These are phyloP conservation scores for Jaapia argillacea DNA, from an alignment of 768 basidiomycete species.

Conservation along the genomic window DNA sequence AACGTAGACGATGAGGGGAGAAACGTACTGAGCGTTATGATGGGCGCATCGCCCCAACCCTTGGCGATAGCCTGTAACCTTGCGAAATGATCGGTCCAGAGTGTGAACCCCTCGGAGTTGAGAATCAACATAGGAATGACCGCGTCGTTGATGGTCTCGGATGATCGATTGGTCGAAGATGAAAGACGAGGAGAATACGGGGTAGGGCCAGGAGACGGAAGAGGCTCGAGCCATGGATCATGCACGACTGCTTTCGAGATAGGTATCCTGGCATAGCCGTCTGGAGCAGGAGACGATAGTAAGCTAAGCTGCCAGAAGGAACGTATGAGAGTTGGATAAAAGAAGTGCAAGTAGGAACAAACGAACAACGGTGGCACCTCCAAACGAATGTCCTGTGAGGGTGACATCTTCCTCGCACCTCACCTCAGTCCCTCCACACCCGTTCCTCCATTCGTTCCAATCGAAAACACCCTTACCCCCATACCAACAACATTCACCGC, in stretches of 20 bases:
- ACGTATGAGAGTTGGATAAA: slow-evolving; percentile 29
- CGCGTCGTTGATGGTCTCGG: too few species aligned
- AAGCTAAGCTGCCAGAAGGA: slow-evolving; percentile 20
- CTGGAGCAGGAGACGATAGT: neutral
- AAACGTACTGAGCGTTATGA: neutral
- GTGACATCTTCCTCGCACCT: slow-evolving; percentile 23
- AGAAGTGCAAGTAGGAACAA: slow-evolving; percentile 28
- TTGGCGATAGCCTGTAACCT: slow-evolving; percentile 42
- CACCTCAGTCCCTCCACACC: neutral
- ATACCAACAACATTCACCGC: neutral
- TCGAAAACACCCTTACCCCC: neutral
- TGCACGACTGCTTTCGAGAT: slow-evolving; percentile 50
- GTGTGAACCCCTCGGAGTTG: slow-evolving; percentile 68
- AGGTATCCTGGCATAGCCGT: slow-evolving; percentile 26
- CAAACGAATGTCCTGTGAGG: slow-evolving; percentile 47
- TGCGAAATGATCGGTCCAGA: slow-evolving; percentile 69
- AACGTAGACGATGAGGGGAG: too few species aligned
- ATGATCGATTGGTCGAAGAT: too few species aligned
- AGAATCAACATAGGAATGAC: slow-evolving; percentile 42
- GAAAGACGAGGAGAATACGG: too few species aligned
- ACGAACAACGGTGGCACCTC: slow-evolving; percentile 33
- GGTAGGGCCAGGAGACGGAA: slow-evolving; percentile 45
- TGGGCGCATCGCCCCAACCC: slow-evolving; percentile 33
- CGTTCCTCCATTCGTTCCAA: neutral
- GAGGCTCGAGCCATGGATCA: slow-evolving; percentile 82